Evolutionary conservation across 2,329 filamentous ascomycete species (phyloP).

Genomic region (Alternaria arborescens): DNA sequence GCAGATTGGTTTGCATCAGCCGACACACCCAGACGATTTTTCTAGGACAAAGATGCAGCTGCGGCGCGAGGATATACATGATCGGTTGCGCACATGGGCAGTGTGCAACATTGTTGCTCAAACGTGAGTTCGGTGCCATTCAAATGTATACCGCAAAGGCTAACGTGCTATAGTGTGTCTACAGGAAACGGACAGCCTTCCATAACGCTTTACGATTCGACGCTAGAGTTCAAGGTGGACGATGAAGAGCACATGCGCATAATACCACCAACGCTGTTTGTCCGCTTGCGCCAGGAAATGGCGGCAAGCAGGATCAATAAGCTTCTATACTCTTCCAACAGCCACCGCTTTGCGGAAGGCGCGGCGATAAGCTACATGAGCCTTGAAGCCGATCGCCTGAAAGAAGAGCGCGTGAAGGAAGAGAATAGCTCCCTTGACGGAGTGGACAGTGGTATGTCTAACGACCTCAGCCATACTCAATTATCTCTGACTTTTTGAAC

Average conservation of each 20-base stretch:
- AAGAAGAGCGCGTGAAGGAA: slow-evolving; percentile 42
- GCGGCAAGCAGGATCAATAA: slow-evolving; percentile 51
- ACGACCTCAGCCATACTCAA: background rate
- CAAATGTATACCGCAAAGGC: slow-evolving; percentile 10
- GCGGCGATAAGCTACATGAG: slow-evolving; percentile 46
- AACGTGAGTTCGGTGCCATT: slow-evolving; percentile 55
- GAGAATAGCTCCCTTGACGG: slow-evolving; percentile 39
- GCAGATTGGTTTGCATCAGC: slow-evolving; percentile 81
- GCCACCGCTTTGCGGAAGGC: slow-evolving; percentile 41
- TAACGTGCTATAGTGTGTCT: slow-evolving; percentile 65
- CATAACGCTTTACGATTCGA: slow-evolving; percentile 80
- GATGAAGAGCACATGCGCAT: slow-evolving; percentile 50
- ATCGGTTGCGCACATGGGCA: slow-evolving; percentile 82
- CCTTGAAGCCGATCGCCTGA: slow-evolving; percentile 47
- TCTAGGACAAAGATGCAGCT: slow-evolving; percentile 77
- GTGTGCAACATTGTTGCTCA: slow-evolving; percentile 87
- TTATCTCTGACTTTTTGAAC: slow-evolving; percentile 42
- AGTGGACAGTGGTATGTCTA: slow-evolving; percentile 42
- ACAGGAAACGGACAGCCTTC: slow-evolving; percentile 85
- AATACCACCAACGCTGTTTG: slow-evolving; percentile 47
- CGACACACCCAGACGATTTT: slow-evolving; percentile 84
- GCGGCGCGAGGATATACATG: slow-evolving; percentile 79
- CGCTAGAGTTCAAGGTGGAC: slow-evolving; percentile 57
- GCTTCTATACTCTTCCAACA: slow-evolving; percentile 47
- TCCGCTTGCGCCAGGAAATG: slow-evolving; percentile 50